Evolutionary conservation across 2,329 filamentous ascomycete species (phyloP), one percentile per base, ranked within the genome.

Genomic region (Penicillium sp.): DNA sequence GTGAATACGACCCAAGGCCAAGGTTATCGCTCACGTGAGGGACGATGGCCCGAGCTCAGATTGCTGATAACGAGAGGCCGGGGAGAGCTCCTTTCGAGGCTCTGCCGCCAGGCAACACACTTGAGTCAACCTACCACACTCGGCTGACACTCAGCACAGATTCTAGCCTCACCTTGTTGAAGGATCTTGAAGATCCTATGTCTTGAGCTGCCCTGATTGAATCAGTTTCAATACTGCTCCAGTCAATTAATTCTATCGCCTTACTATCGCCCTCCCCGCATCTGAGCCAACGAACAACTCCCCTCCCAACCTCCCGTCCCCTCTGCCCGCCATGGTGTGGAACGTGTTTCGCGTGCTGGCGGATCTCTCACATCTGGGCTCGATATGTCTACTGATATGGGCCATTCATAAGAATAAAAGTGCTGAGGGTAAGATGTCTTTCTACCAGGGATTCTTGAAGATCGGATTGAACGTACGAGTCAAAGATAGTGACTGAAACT

Each of bases 381-480:
- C 93, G 59, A 97, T 97, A 84, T 87, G 89, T 76, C 95, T 97
- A 73, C 84, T 97, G 70, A 92, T 97, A 79, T 91, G 89, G 81
- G 88, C 93, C 58, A 97, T 97, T 71, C 92, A 97, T 79, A 86
- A 86, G 68, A 97, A 97, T 74, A 86, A 86, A 73, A 95, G 90
- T 75, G 90, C 93, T 52, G 93, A 97, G 83, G 92, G 89, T 88
- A 78, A 77, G 53, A 74, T 60, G 30, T 28, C 38, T 19, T 42
- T n/a, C 22, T 37, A 25, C 51, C 19, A 26, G 13, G 25, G 51
- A 28, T n/a, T 22, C 14, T 1, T 16, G 25, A 8, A 11, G 13
- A 28, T 28, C 1, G 2, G 35, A 26, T 10, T 13, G 40, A 28
- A 28, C 14, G 4, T 10, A 28, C 6, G 14, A 38, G 28, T 8